phyloP scores from a whole-genome alignment of 345 rosid species.

The Syzygium oleosum region DNA sequence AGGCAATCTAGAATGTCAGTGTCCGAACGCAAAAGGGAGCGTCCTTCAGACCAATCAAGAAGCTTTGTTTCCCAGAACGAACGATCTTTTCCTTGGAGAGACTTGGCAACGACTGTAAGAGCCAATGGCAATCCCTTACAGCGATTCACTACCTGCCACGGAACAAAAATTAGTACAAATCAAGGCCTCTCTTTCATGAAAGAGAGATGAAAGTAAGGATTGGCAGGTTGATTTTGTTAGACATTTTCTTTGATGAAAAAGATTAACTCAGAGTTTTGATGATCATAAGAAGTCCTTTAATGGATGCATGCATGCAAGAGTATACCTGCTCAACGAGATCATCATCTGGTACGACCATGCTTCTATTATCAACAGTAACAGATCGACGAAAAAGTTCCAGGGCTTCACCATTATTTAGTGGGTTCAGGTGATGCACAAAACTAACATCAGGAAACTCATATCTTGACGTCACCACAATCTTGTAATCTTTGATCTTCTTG shows the following conservation, averaged over 20 bases:
- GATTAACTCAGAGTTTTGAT: background rate
- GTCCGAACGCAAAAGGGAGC: constrained; percentile 2
- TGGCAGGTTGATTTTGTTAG: background rate
- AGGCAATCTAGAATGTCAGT: constrained; percentile 26
- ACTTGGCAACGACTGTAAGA: constrained; percentile 39
- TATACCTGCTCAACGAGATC: constrained; percentile 20
- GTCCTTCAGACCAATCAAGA: constrained; percentile 8
- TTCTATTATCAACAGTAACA: background rate
- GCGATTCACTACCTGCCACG: constrained; percentile 29
- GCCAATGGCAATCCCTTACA: constrained; percentile 54
- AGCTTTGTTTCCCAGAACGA: constrained; percentile 20
- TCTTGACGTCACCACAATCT: constrained; percentile 14
- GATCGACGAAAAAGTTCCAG: constrained; percentile 21
- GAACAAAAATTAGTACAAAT: rapidly evolving
- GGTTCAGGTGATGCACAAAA: constrained; percentile 5
- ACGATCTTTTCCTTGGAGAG: constrained; percentile 21
- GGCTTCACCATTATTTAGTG: constrained; percentile 20
- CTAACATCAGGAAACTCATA: background rate
- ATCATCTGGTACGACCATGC: constrained; percentile 1
- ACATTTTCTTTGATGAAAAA: background rate
- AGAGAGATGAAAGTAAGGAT: background rate
- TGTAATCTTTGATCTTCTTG: background rate
- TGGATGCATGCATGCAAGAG: rapidly evolving
- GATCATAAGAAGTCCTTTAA: background rate
- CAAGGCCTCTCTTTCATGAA: background rate